Percentiles rank a stretch among this genome's conserved stretches.
These are phyloP conservation scores for Nakataea oryzae DNA, from an alignment of 2,329 filamentous ascomycete species.

Conservation along the genomic window DNA sequence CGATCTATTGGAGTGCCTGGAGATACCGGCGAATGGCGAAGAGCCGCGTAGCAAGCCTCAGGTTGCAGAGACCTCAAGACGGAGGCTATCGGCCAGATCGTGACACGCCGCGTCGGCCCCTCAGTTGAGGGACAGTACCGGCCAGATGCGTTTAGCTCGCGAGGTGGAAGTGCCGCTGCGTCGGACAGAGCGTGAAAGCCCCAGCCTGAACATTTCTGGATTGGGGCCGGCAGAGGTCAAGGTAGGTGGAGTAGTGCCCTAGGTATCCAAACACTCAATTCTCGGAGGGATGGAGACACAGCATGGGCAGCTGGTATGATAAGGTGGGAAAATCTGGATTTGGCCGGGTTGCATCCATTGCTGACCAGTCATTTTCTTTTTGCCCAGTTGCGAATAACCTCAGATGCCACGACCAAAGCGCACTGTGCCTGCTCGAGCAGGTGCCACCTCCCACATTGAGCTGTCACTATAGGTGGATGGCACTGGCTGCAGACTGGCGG, in stretches of 20 bases:
- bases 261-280: neutral
- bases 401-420: neutral
- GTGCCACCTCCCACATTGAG: neutral
- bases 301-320: neutral
- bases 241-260: neutral
- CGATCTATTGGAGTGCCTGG: neutral
- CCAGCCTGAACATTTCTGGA: neutral
- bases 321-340: neutral
- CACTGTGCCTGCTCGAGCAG: neutral
- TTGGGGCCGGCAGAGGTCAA: neutral
- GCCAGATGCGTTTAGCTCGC: neutral
- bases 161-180: neutral
- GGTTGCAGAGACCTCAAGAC: neutral
- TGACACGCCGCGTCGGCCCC: too few relatives aligned
- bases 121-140: neutral
- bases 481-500: neutral
- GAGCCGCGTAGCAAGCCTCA: neutral
- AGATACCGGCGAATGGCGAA: too few relatives aligned
- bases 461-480: neutral
- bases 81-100: neutral
- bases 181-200: neutral
- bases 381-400: neutral
- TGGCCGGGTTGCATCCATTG: neutral
- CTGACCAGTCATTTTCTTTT: neutral
- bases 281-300: neutral